Evolutionary conservation across 2,329 filamentous ascomycete genomes (phyloP), one percentile per base, ranked within the genome.

Genomic region (Aspergillus sp.): DNA sequence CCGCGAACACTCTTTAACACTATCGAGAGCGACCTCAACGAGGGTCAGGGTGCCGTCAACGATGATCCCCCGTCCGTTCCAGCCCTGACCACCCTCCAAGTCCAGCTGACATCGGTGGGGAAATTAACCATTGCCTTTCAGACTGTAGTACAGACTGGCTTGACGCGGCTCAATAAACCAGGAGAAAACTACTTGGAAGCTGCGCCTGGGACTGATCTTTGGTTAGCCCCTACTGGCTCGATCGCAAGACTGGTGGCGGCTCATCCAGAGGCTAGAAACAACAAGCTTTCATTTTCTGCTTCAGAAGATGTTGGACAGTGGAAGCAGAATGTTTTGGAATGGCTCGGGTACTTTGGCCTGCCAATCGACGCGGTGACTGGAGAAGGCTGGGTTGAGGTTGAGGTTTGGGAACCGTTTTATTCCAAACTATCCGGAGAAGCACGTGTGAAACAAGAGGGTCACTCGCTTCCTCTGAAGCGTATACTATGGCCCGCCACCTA

Each of bases 401-500:
- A 78, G 61, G 70, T 76, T 17, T 72, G 71, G 66, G 73, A 75
- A 33, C 71, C 73, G 17, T 74, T 75, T 49, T 75, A 74, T 58
- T 67, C 71, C 51, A 68, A 68, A 54, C 59, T 75, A 45, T 70
- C 72, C 37, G 71, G 72, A 22, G 73, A 73, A 51, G 63, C 64
- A 61, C 63, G 69, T 37, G 61, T 68, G 42, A 66, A 57, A 54
- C 66, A 68, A 47, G 67, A 68, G 57, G 60, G 56, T 52, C 66
- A 66, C 44, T 65, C 70, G 13, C 64, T 73, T 57, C 68, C 71
- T 24, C 66, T 76, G 59, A 77, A 74, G 62, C 73, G 74, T 22
- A 73, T 79, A 52, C 65, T 77, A 51, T 80, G 78, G 78, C 78
- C 78, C 19, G 73, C 75, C 30, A 66, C 69, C 20, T 74, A 76